These are phyloP conservation scores for Tolypocladium paradoxum DNA, from an alignment of 2,329 filamentous ascomycete genomes.

Conservation along the genomic window DNA sequence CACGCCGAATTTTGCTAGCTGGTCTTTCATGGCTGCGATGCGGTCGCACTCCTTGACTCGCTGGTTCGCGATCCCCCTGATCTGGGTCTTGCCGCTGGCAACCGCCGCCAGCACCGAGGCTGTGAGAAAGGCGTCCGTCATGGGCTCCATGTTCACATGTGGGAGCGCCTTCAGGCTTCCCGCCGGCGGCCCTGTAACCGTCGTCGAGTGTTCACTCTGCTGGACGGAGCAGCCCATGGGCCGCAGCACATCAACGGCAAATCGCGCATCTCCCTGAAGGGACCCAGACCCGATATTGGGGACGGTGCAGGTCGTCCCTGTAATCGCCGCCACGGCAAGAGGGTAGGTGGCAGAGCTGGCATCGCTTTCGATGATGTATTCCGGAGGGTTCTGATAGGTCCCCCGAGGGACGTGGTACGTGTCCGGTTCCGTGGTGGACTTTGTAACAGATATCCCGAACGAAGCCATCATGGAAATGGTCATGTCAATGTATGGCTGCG, in stretches of 20 bases:
- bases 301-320: conserved; percentile 88
- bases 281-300: conserved; percentile 92
- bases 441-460: conserved; percentile 74
- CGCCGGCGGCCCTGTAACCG: conserved; percentile 74
- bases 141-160: conserved; percentile 94
- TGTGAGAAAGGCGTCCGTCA: conserved; percentile 97
- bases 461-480: conserved; percentile 94
- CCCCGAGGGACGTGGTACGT: conserved; percentile 91
- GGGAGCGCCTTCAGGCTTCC: conserved; percentile 65
- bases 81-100: conserved; percentile 70
- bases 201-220: conserved; percentile 78
- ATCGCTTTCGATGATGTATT: conserved; percentile 92
- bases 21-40: conserved; percentile 88
- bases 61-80: conserved; percentile 93
- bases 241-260: conserved; percentile 77
- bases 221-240: conserved; percentile 92
- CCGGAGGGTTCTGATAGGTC: conserved; percentile 68
- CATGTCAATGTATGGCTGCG: conserved; percentile 97
- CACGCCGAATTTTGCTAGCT: conserved; percentile 89
- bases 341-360: conserved; percentile 97
- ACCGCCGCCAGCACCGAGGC: conserved; percentile 89
- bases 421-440: conserved; percentile 68
- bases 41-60: conserved; percentile 97
- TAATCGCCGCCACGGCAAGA: conserved; percentile 86
- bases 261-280: conserved; percentile 87